Evolutionary conservation across 169 alveolate genomes (phyloP).

Genomic region (Eimeria nieschulzi): DNA sequence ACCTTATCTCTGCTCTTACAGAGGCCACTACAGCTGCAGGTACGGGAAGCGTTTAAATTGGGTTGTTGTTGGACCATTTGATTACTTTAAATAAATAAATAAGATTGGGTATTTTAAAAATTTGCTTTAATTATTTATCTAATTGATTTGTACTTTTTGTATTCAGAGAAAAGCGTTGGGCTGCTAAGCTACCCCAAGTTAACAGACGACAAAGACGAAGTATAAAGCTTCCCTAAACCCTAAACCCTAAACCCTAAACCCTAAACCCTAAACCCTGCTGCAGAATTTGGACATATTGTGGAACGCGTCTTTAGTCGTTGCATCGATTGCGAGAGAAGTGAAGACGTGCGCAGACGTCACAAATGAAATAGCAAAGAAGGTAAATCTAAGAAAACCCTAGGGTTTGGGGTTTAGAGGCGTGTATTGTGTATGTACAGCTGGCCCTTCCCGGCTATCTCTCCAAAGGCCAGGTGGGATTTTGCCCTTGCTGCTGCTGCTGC

Average conservation of each 20-base stretch:
- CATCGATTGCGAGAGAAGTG: not conserved
- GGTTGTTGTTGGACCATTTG: not conserved
- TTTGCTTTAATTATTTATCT: not conserved
- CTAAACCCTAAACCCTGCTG: not conserved
- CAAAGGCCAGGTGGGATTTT: slow-evolving; percentile 4
- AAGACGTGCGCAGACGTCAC: not conserved
- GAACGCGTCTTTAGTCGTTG: not conserved
- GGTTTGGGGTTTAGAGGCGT: not conserved
- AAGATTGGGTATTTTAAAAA: not conserved
- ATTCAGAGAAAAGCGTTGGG: not conserved
- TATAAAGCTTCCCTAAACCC: not conserved
- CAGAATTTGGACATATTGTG: not conserved
- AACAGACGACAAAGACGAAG: slow-evolving; percentile 9
- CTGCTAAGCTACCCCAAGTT: not conserved
- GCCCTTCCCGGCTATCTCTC: slow-evolving; percentile 24
- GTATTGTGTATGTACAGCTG: not conserved
- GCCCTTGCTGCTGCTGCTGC: too few relatives aligned
- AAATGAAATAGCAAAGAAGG: slow-evolving; percentile 17
- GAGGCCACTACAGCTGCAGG: slow-evolving; percentile 26
- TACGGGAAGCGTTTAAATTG: not conserved
- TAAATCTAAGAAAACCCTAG: not conserved
- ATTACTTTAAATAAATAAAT: not conserved
- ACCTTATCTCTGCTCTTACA: not conserved
- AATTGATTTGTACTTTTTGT: not conserved
- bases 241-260: not conserved